phyloP scores from a whole-genome alignment of 1,284 basidiomycete genomes.

The Moniliella sp. region DNA sequence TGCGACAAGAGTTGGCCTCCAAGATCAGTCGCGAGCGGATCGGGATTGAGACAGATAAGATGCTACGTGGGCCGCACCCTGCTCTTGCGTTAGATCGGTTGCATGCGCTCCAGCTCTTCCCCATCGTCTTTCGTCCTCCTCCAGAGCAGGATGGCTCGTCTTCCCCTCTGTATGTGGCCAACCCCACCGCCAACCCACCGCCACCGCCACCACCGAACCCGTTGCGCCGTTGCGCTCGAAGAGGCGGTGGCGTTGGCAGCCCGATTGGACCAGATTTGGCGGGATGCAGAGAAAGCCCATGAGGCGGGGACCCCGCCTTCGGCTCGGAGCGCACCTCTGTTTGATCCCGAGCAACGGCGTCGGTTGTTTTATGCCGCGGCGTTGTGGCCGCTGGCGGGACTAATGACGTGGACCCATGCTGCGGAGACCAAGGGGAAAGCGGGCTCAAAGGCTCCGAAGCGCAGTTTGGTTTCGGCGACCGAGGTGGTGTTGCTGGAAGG shows the following conservation, averaged over 20 bases:
- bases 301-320: constrained; percentile 4
- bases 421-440: neutral
- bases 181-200: constrained; percentile 12
- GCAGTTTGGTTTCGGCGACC: constrained; percentile 16
- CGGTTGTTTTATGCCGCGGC: constrained; percentile 12
- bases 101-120: neutral
- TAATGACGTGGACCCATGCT: constrained; percentile 7
- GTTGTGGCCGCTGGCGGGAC: constrained; percentile 10
- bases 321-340: constrained; percentile 5
- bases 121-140: neutral
- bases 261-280: constrained; percentile 1
- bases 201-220: constrained; percentile 14
- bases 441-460: constrained; percentile 13
- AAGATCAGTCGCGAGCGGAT: constrained; percentile 31
- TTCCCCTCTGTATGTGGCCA: neutral
- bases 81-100: neutral
- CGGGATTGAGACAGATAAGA: constrained; percentile 34
- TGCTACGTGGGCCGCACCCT: constrained; percentile 13
- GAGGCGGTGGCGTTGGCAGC: neutral
- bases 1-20: constrained; percentile 12
- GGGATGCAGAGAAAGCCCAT: constrained; percentile 1
- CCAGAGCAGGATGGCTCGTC: neutral
- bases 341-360: constrained; percentile 7
- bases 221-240: constrained; percentile 11
- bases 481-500: constrained; percentile 14